phyloP scores from a whole-genome alignment of 108 stramenopile species.

The Parmales sp. region DNA sequence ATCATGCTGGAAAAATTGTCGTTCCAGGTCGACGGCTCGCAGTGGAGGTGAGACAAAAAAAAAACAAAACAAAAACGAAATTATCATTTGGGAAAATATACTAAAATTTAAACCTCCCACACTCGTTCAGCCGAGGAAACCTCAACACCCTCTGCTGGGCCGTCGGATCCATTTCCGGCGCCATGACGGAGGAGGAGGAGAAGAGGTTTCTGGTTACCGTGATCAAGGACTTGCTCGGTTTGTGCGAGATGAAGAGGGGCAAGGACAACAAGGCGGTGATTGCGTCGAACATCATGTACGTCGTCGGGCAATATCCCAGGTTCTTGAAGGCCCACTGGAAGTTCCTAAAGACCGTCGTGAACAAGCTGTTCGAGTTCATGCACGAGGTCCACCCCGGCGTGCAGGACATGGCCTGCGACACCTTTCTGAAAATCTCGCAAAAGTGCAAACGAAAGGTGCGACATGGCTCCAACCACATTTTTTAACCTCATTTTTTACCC shows the following conservation, averaged over 20 bases:
- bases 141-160: slow-evolving; percentile 99
- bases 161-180: slow-evolving; percentile 94
- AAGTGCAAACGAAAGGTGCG: slow-evolving; percentile 98
- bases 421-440: slow-evolving; percentile 94
- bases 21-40: slow-evolving; percentile 79
- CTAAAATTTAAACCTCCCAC: background rate
- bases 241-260: slow-evolving; percentile 90
- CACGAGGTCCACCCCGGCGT: slow-evolving; percentile 98
- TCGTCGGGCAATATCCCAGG: slow-evolving; percentile 99
- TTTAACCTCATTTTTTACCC: background rate
- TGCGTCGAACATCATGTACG: slow-evolving; percentile 99
- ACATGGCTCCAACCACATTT: slow-evolving; percentile 22
- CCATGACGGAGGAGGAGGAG: slow-evolving; percentile 97
- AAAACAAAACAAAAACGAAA: too few relatives aligned
- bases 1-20: slow-evolving; percentile 97
- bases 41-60: slow-evolving; percentile 85
- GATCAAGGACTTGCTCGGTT: slow-evolving; percentile 92
- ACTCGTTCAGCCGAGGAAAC: slow-evolving; percentile 36
- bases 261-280: slow-evolving; percentile 98
- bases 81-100: background rate
- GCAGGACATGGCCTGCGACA: slow-evolving; percentile 99
- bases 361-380: slow-evolving; percentile 99
- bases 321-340: slow-evolving; percentile 99
- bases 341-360: slow-evolving; percentile 99
- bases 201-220: slow-evolving; percentile 95